Percentiles rank a stretch among this genome's conserved stretches.
Conservation (phyloP, 2,329 filamentous ascomycete species). For the Calonectria pauciramosa region DNA sequence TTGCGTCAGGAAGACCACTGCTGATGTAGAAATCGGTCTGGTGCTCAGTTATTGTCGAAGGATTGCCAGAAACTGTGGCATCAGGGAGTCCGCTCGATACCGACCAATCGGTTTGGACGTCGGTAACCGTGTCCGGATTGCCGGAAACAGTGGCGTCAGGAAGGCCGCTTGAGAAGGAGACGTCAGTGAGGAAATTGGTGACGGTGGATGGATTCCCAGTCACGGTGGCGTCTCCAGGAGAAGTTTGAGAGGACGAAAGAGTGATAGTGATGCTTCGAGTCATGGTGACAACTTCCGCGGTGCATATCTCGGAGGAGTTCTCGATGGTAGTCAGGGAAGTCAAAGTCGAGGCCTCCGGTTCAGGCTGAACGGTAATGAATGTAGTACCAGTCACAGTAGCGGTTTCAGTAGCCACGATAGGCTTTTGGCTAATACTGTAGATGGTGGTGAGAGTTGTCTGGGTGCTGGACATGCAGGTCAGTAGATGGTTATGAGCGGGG, state of each 20-base stretch:
- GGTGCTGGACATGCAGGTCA: slow-evolving; percentile 45
- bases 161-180: slow-evolving; percentile 36
- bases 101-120: slow-evolving; percentile 42
- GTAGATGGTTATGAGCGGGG: not conserved
- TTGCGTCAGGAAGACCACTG: slow-evolving; percentile 48
- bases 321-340: slow-evolving; percentile 44
- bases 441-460: slow-evolving; percentile 51
- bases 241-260: slow-evolving; percentile 42
- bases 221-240: slow-evolving; percentile 38
- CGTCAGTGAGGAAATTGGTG: slow-evolving; percentile 39
- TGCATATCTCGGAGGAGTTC: slow-evolving; percentile 40
- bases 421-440: slow-evolving; percentile 46
- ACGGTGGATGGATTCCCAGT: slow-evolving; percentile 49
- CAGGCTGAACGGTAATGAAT: slow-evolving; percentile 45
- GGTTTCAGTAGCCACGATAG: slow-evolving; percentile 35
- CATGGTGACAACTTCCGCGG: slow-evolving; percentile 39
- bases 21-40: slow-evolving; percentile 46
- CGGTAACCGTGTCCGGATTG: slow-evolving; percentile 44
- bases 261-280: slow-evolving; percentile 47
- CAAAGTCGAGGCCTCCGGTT: slow-evolving; percentile 36
- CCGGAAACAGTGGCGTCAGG: slow-evolving; percentile 45
- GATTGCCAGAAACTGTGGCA: slow-evolving; percentile 41
- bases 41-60: slow-evolving; percentile 47
- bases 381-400: slow-evolving; percentile 47
- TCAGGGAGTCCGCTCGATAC: slow-evolving; percentile 38